A percentile compares a stretch with the other conserved stretches of the same genome.
Evolutionary conservation across 192 early-diverging fungal species (phyloP).

Genomic region (Neocallimastix lanati): DNA sequence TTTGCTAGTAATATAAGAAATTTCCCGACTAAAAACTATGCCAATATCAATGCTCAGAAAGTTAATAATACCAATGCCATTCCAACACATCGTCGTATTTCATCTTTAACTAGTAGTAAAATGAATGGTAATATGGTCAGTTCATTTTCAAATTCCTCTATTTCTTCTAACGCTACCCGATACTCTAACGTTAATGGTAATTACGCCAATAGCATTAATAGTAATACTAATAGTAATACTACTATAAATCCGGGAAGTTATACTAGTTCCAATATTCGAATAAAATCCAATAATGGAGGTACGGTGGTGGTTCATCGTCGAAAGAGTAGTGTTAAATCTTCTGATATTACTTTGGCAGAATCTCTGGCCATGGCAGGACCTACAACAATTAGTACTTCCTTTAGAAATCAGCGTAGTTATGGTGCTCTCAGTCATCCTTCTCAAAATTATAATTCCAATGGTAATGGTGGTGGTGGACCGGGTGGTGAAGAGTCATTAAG

Average conservation of each 20-base stretch:
- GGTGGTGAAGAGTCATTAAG: background rate
- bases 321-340: background rate
- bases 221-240: background rate
- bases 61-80: too few relatives aligned
- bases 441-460: background rate
- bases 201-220: too few relatives aligned
- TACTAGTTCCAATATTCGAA: background rate
- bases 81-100: too few relatives aligned
- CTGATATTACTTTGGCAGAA: background rate
- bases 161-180: background rate
- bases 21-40: background rate
- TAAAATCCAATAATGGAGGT: background rate
- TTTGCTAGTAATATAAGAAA: background rate
- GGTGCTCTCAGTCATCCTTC: background rate
- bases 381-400: background rate
- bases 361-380: background rate
- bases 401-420: background rate
- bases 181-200: background rate
- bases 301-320: background rate
- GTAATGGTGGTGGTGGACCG: too few relatives aligned
- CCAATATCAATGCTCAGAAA: too few relatives aligned
- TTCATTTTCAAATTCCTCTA: too few relatives aligned
- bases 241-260: background rate
- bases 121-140: too few relatives aligned
- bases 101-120: too few relatives aligned